Evolutionary conservation across 164 flowering plant species (phyloP), one percentile per base, ranked within the genome.

Genomic region (Macadamia tetraphylla): DNA sequence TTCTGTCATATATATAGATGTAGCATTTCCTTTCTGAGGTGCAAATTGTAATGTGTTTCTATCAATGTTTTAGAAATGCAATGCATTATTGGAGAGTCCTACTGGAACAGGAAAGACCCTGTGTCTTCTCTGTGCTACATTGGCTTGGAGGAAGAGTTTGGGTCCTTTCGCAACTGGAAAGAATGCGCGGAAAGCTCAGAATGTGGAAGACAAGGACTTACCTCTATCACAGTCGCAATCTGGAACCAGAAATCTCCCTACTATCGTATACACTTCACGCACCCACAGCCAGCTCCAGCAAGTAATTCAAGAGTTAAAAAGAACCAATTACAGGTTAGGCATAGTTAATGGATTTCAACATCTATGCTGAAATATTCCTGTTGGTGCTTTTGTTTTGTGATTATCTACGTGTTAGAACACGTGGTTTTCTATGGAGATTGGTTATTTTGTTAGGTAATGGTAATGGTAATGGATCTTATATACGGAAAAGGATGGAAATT

Each of bases 91-190:
- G 79, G 99, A 94, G 82, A 92, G 98, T 80, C 99, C 99, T 12
- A 94, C 98, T 68, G 98, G 99, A 56, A 94, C 99, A 17, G 99
- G 99, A 30, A 94, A 94, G 69, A 94, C 99, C 12, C 69, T 92
- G 76, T 94, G 98, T 77, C 92, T 94, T 77, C 88, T 94, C 1
- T 94, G 99, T 76, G 95, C 99, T 56, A 84, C 99, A 30, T 76
- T 94, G 79, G 99, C 97, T 35, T 94, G 97, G 96, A 87, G 98
- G 78, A 84, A 81, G 77, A 92, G 98, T 74, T 79, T 94, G 71
- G 96, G 97, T 4, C 70, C 49, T 23, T 94, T 88, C 73, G 79
- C 97, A 3, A 85, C 78, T 62, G 81, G 84, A 44, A 60, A n/a
- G 73, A 73, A 46, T 70, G 70, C 64, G 35, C 69, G 64, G 53